Percentiles rank a stretch among this genome's conserved stretches.
Conservation (phyloP, 805 yeast genomes). For the Candida succiphila region DNA sequence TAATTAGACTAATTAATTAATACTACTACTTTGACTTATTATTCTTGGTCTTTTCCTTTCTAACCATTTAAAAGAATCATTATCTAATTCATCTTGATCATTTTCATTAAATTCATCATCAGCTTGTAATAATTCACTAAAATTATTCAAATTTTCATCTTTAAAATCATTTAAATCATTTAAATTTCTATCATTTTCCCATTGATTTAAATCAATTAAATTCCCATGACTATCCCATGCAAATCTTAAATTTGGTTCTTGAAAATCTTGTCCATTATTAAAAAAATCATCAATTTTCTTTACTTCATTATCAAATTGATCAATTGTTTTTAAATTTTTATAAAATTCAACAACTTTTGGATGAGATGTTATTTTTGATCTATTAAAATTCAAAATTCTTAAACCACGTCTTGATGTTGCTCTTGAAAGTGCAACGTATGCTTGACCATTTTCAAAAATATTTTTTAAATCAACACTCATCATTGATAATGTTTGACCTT, state of each 20-base stretch:
- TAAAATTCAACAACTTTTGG: conserved; percentile 66
- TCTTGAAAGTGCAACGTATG: conserved; percentile 90
- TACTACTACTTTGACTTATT: too few relatives aligned
- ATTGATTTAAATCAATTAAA: too few relatives aligned
- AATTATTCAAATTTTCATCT: neutral
- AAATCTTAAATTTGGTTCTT: too few relatives aligned
- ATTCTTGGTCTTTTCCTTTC: too few relatives aligned
- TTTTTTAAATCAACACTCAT: conserved; percentile 68
- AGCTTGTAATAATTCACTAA: conserved; percentile 1
- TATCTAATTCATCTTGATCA: neutral
- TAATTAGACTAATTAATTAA: neutral
- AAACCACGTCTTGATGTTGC: conserved; percentile 72
- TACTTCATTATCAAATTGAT: conserved; percentile 12
- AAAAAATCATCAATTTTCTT: neutral
- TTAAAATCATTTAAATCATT: too few relatives aligned
- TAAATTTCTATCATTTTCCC: too few relatives aligned
- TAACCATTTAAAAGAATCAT: neutral
- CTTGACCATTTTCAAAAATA: conserved; percentile 88
- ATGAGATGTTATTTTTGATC: conserved; percentile 57
- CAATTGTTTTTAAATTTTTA: conserved; percentile 29
- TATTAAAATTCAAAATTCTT: conserved; percentile 68
- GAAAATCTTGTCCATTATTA: neutral
- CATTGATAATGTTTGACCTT: conserved; percentile 78
- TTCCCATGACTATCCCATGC: too few relatives aligned
- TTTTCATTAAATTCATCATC: conserved; percentile 8